Evolutionary conservation across 2,329 filamentous ascomycete species (phyloP), one percentile per base, ranked within the genome.

Genomic region (Aspergillus terreus): DNA sequence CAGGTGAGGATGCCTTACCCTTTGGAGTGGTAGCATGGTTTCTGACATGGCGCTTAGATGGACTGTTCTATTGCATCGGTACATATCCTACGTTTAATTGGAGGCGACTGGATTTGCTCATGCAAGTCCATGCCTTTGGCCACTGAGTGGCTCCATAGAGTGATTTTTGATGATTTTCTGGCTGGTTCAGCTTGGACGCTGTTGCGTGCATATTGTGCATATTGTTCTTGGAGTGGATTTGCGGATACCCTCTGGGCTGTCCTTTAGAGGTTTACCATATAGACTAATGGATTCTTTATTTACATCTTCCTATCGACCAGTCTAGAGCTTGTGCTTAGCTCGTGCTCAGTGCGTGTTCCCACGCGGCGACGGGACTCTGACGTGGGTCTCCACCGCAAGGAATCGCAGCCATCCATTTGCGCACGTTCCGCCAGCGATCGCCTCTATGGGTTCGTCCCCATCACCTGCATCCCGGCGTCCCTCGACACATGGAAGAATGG

Each of bases 341-440:
- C 23, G 23, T 23, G 23, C 23, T 12, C 45, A 38, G 25, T 5
- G 25, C 27, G 35, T 33, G 40, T 15, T 49, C 45, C 38, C 14
- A 43, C 14, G 15, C 38, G 6, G 14, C 32, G 14, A 45, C 36
- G 36, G 27, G 9, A 15, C 36, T 33, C 27, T 33, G 33, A 27
- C 44, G 45, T 38, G 23, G 21, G 35, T 44, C 54, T 49, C 51
- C 49, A 49, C 45, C 35, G 41, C 33, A 6, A 42, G 41, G 54
- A 58, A 49, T 51, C 50, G 41, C 45, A 60, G 55, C 60, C 60
- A 60, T 53, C 57, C 56, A 53, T 58, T 58, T 52, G 43, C 44
- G 54, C 60, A 62, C 60, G 60, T 61, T 61, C 55, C 35, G 35
- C 21, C 27, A 33, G 47, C 21, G 38, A 51, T 51, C 43, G 44